Percentiles rank a stretch among this genome's conserved stretches.
These are phyloP conservation scores for Tremellales sp. DNA, from an alignment of 1,284 basidiomycete genomes.

Conservation along the genomic window DNA sequence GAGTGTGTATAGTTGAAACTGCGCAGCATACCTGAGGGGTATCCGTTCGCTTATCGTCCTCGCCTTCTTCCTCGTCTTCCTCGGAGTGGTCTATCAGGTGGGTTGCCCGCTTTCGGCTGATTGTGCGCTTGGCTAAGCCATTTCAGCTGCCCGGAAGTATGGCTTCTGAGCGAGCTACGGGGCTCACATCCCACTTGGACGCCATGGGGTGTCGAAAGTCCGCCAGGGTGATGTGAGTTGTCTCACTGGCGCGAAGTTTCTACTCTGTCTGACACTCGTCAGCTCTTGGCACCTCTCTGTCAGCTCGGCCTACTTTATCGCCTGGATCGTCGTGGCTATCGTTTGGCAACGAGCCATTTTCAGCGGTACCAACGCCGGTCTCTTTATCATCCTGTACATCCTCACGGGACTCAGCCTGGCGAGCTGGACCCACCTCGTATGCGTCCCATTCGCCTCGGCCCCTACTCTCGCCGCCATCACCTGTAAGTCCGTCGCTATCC, in stretches of 20 bases:
- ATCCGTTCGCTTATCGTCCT: conserved; percentile 61
- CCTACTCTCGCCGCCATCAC: conserved; percentile 28
- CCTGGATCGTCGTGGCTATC: conserved; percentile 62
- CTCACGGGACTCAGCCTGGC: conserved; percentile 54
- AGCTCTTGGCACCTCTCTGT: conserved; percentile 66
- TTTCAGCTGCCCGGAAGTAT: conserved; percentile 57
- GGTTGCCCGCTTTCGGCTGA: not conserved
- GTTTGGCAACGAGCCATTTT: conserved; percentile 66
- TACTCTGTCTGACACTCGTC: not conserved
- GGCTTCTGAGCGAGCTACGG: conserved; percentile 58
- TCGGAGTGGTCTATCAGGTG: conserved; percentile 69
- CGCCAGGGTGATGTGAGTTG: conserved; percentile 58
- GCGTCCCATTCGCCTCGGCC: conserved; percentile 22
- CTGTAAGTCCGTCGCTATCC: conserved; percentile 10
- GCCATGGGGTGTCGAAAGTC: conserved; percentile 68
- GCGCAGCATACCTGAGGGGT: conserved; percentile 59
- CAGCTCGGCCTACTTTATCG: conserved; percentile 58
- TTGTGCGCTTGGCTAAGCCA: not conserved
- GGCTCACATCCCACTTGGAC: conserved; percentile 63
- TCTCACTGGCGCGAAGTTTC: not conserved
- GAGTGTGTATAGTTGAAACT: too few relatives aligned
- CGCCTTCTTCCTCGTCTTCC: conserved; percentile 61
- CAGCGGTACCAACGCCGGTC: conserved; percentile 57
- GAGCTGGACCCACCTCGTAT: conserved; percentile 32
- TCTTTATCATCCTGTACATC: conserved; percentile 63